phyloP scores from a whole-genome alignment of 83 land plant genomes.

The Thuja plicata region DNA sequence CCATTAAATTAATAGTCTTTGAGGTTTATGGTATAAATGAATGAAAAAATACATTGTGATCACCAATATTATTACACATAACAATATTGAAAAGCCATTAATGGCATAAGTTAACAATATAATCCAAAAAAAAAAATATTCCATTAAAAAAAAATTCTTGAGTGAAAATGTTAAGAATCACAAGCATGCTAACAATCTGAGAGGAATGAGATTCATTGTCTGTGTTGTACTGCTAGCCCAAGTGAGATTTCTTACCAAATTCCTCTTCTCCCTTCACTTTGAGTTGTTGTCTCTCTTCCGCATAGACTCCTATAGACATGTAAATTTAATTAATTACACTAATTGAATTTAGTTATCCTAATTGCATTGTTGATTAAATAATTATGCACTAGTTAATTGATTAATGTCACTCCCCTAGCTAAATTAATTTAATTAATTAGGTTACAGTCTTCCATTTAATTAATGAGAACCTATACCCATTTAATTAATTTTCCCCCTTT shows the following conservation, averaged over 20 bases:
- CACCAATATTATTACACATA: background rate
- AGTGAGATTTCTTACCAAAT: background rate
- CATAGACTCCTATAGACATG: background rate
- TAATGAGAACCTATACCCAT: too few relatives aligned
- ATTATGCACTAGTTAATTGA: too few relatives aligned
- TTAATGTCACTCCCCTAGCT: too few relatives aligned
- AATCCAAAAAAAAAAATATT: background rate
- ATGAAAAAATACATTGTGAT: background rate
- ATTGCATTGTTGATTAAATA: too few relatives aligned
- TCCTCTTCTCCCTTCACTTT: background rate
- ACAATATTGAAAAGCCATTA: background rate
- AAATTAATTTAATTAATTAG: too few relatives aligned
- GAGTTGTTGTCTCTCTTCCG: background rate
- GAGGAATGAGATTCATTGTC: conserved; percentile 9
- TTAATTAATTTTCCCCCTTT: too few relatives aligned
- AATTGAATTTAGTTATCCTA: too few relatives aligned
- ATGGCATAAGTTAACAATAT: background rate
- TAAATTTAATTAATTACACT: too few relatives aligned
- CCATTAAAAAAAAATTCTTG: background rate
- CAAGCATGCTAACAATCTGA: background rate
- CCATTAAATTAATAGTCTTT: background rate
- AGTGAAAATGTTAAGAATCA: conserved; percentile 12
- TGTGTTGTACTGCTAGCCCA: background rate
- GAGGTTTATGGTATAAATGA: background rate
- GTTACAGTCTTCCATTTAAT: too few relatives aligned